Evolutionary conservation across 2,329 filamentous ascomycete species (phyloP).

Genomic region (Ophiostoma tasmaniense): DNA sequence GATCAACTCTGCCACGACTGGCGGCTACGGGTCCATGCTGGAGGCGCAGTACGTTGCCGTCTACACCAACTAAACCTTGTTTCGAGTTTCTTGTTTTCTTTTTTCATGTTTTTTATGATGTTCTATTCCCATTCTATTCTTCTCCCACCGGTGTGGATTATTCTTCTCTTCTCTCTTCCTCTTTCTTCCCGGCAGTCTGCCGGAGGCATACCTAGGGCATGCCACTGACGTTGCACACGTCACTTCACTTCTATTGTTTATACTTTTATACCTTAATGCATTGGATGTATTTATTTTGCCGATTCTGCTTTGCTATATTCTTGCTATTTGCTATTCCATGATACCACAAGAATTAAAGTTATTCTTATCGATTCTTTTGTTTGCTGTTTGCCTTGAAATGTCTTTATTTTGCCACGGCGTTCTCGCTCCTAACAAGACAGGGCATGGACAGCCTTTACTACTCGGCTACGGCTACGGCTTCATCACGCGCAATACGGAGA

Average conservation of each 20-base stretch:
- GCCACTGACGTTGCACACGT: background rate
- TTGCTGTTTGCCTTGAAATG: too few species aligned
- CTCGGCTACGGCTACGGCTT: background rate
- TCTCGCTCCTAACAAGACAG: background rate
- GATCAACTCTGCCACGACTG: conserved; percentile 30
- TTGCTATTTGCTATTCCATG: background rate
- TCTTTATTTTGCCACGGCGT: background rate
- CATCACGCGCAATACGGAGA: background rate
- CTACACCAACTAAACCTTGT: conserved; percentile 18
- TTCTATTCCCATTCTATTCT: background rate
- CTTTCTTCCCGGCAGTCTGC: background rate
- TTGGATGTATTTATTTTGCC: background rate
- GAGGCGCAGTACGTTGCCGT: conserved; percentile 26
- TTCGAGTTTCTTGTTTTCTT: background rate
- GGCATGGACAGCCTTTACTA: background rate
- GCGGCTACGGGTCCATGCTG: conserved; percentile 25
- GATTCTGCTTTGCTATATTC: background rate
- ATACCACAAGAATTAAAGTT: background rate
- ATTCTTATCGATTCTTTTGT: too few species aligned
- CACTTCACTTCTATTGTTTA: conserved; percentile 1
- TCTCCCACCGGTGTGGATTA: background rate
- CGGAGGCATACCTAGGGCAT: conserved; percentile 4
- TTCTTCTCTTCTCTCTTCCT: conserved; percentile 6
- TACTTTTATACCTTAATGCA: background rate
- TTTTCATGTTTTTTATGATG: background rate